Conservation (phyloP, 164 flowering plant genomes). For the Macadamia integrifolia region DNA sequence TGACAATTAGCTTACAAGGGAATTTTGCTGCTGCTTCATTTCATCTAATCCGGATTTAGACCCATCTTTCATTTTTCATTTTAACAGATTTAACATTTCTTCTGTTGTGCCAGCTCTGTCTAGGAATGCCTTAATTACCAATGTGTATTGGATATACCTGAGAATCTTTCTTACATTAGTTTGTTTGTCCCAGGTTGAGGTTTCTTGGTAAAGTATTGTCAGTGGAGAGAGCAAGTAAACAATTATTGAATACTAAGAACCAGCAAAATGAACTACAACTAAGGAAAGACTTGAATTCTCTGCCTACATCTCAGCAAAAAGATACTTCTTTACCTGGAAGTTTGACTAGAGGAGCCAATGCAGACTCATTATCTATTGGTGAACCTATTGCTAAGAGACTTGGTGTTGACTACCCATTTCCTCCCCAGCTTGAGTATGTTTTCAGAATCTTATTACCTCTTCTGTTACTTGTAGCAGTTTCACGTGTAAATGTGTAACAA, state of each 20-base stretch:
- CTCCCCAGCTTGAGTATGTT: constrained; percentile 90
- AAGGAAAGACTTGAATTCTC: constrained; percentile 19
- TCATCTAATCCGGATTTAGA: background rate
- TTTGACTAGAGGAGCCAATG: constrained; percentile 20
- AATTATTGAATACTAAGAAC: constrained; percentile 16
- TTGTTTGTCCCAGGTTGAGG: constrained; percentile 46
- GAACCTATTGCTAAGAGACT: constrained; percentile 87
- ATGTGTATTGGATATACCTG: too few species aligned
- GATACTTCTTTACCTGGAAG: constrained; percentile 22
- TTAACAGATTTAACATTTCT: background rate
- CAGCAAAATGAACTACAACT: constrained; percentile 25
- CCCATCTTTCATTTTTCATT: background rate
- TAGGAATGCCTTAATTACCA: too few species aligned
- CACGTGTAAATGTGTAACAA: background rate
- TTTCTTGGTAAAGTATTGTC: constrained; percentile 89
- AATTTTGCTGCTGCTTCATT: background rate
- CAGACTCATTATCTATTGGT: constrained; percentile 20
- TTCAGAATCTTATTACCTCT: constrained; percentile 6
- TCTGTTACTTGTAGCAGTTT: background rate
- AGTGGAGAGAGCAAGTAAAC: constrained; percentile 59
- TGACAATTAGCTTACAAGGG: background rate
- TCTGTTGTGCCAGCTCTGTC: too few species aligned
- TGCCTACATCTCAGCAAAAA: constrained; percentile 23
- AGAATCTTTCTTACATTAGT: background rate
- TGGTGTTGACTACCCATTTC: constrained; percentile 92